Conservation (phyloP, 257 asterid genomes). For the Lavandula angustifolia region DNA sequence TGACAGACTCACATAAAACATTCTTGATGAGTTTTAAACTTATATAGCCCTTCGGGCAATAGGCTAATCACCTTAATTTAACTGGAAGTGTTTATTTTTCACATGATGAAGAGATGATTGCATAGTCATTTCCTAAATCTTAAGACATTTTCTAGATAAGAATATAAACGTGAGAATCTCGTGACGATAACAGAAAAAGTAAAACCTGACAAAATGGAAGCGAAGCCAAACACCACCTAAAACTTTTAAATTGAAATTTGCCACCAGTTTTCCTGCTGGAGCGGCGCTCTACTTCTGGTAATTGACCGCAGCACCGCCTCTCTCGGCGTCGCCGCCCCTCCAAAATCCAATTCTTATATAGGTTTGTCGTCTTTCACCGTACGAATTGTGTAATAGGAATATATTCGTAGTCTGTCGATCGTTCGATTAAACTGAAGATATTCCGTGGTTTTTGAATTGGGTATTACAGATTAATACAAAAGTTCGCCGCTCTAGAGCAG, state of each 20-base stretch:
- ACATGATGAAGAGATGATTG: too few relatives aligned
- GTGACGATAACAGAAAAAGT: not conserved
- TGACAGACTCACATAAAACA: too few relatives aligned
- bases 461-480: constrained; percentile 9
- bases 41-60: too few relatives aligned
- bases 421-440: not conserved
- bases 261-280: constrained; percentile 22
- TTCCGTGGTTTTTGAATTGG: constrained; percentile 20
- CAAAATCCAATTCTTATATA: too few relatives aligned
- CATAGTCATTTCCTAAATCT: too few relatives aligned
- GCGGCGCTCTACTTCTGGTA: constrained; percentile 20
- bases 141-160: not conserved
- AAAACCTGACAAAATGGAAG: not conserved
- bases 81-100: too few relatives aligned
- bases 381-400: not conserved
- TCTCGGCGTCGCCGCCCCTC: constrained; percentile 23
- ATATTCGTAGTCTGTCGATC: not conserved
- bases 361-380: not conserved
- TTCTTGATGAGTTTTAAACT: too few relatives aligned
- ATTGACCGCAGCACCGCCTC: constrained; percentile 12
- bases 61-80: too few relatives aligned
- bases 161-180: not conserved
- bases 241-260: constrained; percentile 22
- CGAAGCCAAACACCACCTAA: constrained; percentile 21
- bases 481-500: constrained; percentile 5